Conservation (phyloP, 2,329 filamentous ascomycete genomes). For the Cladosporium sp. region DNA sequence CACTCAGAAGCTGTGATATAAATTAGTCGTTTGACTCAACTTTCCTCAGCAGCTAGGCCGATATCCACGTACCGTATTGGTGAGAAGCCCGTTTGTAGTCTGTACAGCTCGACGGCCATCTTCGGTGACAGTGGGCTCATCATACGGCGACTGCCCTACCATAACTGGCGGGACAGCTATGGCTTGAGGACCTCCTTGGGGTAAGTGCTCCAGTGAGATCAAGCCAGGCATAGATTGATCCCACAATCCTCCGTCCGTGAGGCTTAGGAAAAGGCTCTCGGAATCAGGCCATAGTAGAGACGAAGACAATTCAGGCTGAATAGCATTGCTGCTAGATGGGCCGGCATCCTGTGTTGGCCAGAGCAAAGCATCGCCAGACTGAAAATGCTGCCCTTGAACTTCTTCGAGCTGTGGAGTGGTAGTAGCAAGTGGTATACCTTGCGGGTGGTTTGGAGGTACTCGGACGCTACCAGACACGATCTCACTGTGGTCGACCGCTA, state of each 20-base stretch:
- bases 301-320: background rate
- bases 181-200: background rate
- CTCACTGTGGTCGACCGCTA: background rate
- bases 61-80: background rate
- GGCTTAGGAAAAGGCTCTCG: background rate
- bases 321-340: background rate
- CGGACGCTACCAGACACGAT: too few species aligned
- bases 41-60: background rate
- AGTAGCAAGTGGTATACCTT: too few species aligned
- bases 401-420: background rate
- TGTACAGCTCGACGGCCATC: slow-evolving; percentile 2
- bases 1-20: background rate
- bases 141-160: background rate
- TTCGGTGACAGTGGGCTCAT: slow-evolving; percentile 2
- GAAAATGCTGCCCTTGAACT: background rate
- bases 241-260: background rate
- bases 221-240: background rate
- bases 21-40: background rate
- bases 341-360: background rate
- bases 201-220: background rate
- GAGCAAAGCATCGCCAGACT: background rate
- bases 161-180: background rate
- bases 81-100: background rate
- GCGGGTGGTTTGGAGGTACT: background rate
- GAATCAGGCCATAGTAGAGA: slow-evolving; percentile 2